Evolutionary conservation across 495 filamentous ascomycete species (phyloP).

Genomic region (Penicillium verhagenii): DNA sequence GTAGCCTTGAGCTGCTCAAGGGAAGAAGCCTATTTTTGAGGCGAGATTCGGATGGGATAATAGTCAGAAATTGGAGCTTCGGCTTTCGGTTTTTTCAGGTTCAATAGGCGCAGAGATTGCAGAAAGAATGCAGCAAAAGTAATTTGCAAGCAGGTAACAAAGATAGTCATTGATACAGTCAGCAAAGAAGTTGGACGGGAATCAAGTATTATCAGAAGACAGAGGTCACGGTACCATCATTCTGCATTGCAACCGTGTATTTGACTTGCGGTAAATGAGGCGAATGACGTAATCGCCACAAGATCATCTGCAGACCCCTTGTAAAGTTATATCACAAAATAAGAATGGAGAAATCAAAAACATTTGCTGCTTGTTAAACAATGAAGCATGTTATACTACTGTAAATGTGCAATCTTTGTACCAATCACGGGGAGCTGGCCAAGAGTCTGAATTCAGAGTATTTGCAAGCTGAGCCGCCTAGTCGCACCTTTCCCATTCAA

Average conservation of each 20-base stretch:
- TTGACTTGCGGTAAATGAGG: not conserved
- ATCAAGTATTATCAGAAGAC: constrained; percentile 1
- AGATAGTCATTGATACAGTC: not conserved
- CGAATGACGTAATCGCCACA: constrained; percentile 6
- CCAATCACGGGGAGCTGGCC: not conserved
- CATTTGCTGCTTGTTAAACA: not conserved
- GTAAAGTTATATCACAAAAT: too few relatives aligned
- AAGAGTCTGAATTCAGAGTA: not conserved
- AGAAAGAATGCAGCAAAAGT: not conserved
- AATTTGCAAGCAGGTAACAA: not conserved
- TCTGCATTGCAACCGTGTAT: constrained; percentile 1
- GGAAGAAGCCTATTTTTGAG: constrained; percentile 53
- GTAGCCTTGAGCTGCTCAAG: constrained; percentile 95
- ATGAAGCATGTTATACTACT: not conserved
- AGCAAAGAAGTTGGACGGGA: not conserved
- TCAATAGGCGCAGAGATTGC: too few relatives aligned
- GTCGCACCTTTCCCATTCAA: not conserved
- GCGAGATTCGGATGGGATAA: not conserved
- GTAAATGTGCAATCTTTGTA: not conserved
- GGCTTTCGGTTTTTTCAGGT: not conserved
- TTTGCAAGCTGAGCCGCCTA: not conserved
- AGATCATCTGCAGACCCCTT: not conserved
- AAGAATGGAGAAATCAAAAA: not conserved
- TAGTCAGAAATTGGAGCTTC: not conserved
- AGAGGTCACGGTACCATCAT: constrained; percentile 1